Base-by-base conservation (phyloP, 2,329 filamentous ascomycete species). In the Coniochaeta prunicola region DNA sequence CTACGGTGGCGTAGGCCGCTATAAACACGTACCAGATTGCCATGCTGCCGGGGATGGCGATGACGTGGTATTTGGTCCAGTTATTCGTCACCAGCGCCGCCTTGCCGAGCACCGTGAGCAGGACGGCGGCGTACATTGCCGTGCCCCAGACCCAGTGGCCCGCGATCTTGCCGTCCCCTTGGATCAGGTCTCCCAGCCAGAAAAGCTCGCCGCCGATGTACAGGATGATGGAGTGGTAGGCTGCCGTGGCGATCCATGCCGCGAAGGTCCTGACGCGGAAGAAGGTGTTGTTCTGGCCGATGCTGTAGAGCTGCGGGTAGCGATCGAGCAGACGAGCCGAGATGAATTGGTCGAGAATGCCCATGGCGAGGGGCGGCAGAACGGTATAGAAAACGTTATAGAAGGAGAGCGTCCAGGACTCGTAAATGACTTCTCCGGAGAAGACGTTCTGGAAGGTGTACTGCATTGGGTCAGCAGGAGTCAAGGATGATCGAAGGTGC, bases 301-400 rank as follows among this genome's bases (percentile, higher is more conserved):
- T 85, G 63, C 89, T 87, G 74, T 99, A 99, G 19, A 99, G 83
- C 72, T 99, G 96, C 13, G 94, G 94, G 71, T 99, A 99, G 30
- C 94, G 86, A 73, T 99, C 94, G 13, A 99, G 81, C 24, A 99
- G 80, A 26, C 94, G 87, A 7, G 96, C 94, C 45, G 92, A 96
- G 69, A 99, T 92, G 75, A 96, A 97, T 71, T 99, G 96, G 72
- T 99, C 96, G 64, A 97, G 91, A 63, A 99, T 96, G 66, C 94
- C 94, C 69, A 99, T 88, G 1, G 91, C 93, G 61, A 99, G 88
- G 1, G 94, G 94, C 17, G 94, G 94, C 19, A 97, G 79, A 21
- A 96, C 89, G 0, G 94, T 99, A 77, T 96, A 99, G 72, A 99
- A 89, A 72, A 99, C 92, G 78, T 99, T 99, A 81, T 97, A 99